Conservation (phyloP, 768 basidiomycete genomes). For the Lyophyllum semitale region DNA sequence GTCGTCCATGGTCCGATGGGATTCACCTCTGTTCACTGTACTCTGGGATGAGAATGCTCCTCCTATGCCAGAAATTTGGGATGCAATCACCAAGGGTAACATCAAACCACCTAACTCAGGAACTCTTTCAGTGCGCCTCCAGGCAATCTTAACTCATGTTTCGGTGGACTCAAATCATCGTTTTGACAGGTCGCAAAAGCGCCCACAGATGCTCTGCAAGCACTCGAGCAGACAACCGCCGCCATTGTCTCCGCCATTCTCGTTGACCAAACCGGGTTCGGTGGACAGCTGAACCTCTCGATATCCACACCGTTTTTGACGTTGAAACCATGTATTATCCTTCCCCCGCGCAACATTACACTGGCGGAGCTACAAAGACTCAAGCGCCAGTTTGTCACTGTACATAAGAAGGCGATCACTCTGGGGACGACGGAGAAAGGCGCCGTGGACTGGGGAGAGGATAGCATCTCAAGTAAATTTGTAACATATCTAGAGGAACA, state of each 20-base stretch:
- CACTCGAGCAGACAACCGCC: constrained; percentile 78
- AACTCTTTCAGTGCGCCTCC: constrained; percentile 60
- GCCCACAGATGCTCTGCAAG: constrained; percentile 84
- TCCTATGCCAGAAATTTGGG: constrained; percentile 75
- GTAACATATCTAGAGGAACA: constrained; percentile 72
- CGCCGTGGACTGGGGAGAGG: constrained; percentile 74
- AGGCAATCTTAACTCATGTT: not conserved
- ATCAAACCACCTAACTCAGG: constrained; percentile 90
- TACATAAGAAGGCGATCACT: constrained; percentile 88
- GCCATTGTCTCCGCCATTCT: constrained; percentile 73
- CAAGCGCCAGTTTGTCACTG: constrained; percentile 88
- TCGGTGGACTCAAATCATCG: not conserved
- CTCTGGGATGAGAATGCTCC: constrained; percentile 70
- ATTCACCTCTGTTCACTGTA: constrained; percentile 90
- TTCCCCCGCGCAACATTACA: constrained; percentile 74
- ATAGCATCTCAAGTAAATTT: constrained; percentile 71
- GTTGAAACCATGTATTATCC: constrained; percentile 48
- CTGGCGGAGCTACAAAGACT: constrained; percentile 86
- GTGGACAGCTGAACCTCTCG: constrained; percentile 52
- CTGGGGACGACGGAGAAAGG: constrained; percentile 81
- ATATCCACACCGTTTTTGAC: constrained; percentile 42
- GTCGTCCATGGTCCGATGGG: constrained; percentile 98
- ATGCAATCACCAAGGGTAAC: constrained; percentile 73
- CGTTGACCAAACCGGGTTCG: constrained; percentile 55
- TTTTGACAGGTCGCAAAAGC: constrained; percentile 69